A percentile compares a stretch with the other conserved stretches of the same genome.
phyloP scores from a whole-genome alignment of 2,329 filamentous ascomycete genomes.

The Pseudodiploospora longispora region DNA sequence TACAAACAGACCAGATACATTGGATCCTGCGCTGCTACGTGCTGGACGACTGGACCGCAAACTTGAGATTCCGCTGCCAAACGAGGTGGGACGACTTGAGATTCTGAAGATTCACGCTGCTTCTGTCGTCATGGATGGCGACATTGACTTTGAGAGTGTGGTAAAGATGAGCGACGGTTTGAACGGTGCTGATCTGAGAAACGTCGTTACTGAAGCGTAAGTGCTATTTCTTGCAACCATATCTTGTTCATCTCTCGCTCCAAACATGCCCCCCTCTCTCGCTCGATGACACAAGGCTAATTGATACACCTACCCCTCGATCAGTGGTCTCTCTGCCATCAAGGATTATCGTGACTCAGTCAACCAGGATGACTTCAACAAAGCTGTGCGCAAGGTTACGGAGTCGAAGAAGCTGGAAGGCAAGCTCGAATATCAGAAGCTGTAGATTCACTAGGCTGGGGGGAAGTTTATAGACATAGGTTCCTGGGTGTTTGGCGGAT shows the following conservation, averaged over 20 bases:
- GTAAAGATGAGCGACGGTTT: constrained; percentile 99
- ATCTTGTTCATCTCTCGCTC: too few relatives aligned
- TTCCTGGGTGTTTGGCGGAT: not conserved
- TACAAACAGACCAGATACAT: constrained; percentile 91
- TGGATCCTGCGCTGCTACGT: constrained; percentile 86
- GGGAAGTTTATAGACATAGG: not conserved
- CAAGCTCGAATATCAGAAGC: constrained; percentile 95
- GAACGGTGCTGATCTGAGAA: constrained; percentile 94
- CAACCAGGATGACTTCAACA: constrained; percentile 99
- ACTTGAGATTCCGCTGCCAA: constrained; percentile 94
- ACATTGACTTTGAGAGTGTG: constrained; percentile 97
- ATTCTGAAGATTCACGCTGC: constrained; percentile 96
- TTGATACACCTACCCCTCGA: not conserved
- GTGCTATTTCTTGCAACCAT: constrained; percentile 27
- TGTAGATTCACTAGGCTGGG: constrained; percentile 41
- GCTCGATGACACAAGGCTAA: too few relatives aligned
- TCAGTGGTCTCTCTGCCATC: constrained; percentile 88
- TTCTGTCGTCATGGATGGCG: constrained; percentile 80
- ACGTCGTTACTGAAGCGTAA: constrained; percentile 97
- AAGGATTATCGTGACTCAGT: constrained; percentile 95
- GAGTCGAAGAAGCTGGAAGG: constrained; percentile 98
- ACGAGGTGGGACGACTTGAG: constrained; percentile 91
- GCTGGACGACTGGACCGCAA: constrained; percentile 93
- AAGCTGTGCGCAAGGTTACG: constrained; percentile 93
- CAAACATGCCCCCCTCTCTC: too few relatives aligned